Conservation (phyloP, 2,329 filamentous ascomycete species). For the Colletotrichum lupini region DNA sequence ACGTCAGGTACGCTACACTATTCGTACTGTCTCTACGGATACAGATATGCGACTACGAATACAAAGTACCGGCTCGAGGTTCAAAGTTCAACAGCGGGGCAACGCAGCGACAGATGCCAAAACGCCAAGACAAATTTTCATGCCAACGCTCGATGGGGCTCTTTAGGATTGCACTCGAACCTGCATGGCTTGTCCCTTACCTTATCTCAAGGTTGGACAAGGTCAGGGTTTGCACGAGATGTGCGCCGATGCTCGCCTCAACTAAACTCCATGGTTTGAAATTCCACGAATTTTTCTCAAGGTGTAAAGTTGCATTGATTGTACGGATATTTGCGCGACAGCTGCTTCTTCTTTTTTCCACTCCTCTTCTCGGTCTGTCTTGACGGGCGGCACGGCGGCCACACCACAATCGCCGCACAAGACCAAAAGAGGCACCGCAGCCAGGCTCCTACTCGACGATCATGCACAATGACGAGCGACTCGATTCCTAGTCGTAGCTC, state of each 20-base stretch:
- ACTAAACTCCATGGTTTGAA: background rate
- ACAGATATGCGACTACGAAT: no score
- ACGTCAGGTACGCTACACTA: background rate
- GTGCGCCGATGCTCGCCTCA: background rate
- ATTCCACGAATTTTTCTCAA: background rate
- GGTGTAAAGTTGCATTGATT: background rate
- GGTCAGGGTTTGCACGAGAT: background rate
- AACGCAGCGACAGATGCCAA: slow-evolving; percentile 23
- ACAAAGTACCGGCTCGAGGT: background rate
- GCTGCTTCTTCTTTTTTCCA: background rate
- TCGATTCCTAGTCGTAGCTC: background rate
- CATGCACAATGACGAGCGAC: background rate
- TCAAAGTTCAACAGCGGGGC: slow-evolving; percentile 22
- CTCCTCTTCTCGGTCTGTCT: background rate
- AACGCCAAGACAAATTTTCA: slow-evolving; percentile 30
- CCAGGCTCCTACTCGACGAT: background rate
- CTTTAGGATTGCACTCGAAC: slow-evolving; percentile 24
- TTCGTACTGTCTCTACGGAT: no score
- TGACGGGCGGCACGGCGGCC: background rate
- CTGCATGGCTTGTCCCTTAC: slow-evolving; percentile 16
- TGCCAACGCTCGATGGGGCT: slow-evolving; percentile 26
- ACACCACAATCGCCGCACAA: background rate
- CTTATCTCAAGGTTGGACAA: slow-evolving; percentile 2
- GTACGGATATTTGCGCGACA: background rate
- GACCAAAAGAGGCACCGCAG: background rate